Evolutionary conservation across 73 alveolate species (phyloP), one percentile per base, ranked within the genome.

Genomic region (Tetrahymena elliotti): DNA sequence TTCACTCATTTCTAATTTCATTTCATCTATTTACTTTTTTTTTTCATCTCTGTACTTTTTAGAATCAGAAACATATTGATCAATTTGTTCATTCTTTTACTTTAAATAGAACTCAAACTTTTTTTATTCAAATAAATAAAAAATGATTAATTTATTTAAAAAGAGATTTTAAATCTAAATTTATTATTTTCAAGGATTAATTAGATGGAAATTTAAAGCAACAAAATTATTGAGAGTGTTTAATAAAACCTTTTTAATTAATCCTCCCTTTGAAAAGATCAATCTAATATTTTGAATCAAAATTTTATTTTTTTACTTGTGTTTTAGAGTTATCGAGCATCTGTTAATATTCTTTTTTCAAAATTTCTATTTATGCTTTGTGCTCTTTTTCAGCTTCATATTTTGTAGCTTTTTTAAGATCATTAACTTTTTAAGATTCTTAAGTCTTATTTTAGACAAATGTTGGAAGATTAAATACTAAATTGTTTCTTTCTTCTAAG

Each of bases 71-170:
- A 94, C 82, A 94, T 84, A 94, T 20, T 94, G 40, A 22, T 94
- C 96, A 33, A 94, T 94, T 40, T 94, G 92, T 33, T 94, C 95
- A 94, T 94, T 94, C 83, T 94, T 94, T 35, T 94, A 27, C 93
- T 94, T 8, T n/a, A 94, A 88, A 20, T 88, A 94, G 41, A 83
- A 68, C 84, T 94, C 96, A 52, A 47, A 94, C 93, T 94, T 40
- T 38, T 88, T 93, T 0, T 22, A 68, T 27, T 18, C 2, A 4
- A 68, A 18, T 18, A 68, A 3, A 4, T 24, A 7, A 24, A 68
- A 68, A 0, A 22, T 2, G 35, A 47, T 3, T 4, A 5, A 47
- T 15, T 47, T 4, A 2, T 6, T 41, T 2, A 6, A 12, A 6
- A 41, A 41, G 10, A 6, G 9, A 2, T 4, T 8, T 12, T 40